Conservation (phyloP, 2,329 filamentous ascomycete species). For the Phaeomoniella chlamydospora region DNA sequence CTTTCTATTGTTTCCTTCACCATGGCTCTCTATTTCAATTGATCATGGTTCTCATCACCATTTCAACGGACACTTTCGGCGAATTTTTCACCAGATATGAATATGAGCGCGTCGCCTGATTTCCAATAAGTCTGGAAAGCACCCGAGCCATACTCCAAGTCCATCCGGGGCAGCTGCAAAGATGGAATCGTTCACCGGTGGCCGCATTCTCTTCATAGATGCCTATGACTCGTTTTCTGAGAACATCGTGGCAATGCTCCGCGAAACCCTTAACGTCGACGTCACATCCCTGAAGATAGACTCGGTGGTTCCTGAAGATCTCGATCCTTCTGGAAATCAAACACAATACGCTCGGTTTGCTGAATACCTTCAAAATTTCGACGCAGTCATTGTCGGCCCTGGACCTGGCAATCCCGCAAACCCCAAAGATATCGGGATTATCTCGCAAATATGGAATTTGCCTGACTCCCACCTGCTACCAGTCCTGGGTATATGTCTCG, state of each 20-base stretch:
- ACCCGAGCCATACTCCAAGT: too few species aligned
- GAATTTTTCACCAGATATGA: too few species aligned
- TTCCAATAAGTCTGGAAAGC: too few species aligned
- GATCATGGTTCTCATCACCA: too few species aligned
- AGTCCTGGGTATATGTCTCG: slow-evolving; percentile 76
- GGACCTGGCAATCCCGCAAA: slow-evolving; percentile 71
- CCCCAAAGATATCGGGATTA: slow-evolving; percentile 66
- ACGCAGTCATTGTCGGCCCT: slow-evolving; percentile 79
- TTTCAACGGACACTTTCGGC: too few species aligned
- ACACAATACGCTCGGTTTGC: slow-evolving; percentile 6
- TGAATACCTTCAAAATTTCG: slow-evolving; percentile 43
- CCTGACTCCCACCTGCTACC: slow-evolving; percentile 48
- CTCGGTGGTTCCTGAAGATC: slow-evolving; percentile 30
- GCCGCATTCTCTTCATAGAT: slow-evolving; percentile 68
- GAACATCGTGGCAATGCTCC: slow-evolving; percentile 76
- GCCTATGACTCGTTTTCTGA: slow-evolving; percentile 96
- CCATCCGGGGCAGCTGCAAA: too few species aligned
- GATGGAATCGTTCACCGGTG: too few species aligned
- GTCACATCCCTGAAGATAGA: slow-evolving; percentile 64
- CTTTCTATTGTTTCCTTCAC: too few species aligned
- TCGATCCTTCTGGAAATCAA: slow-evolving; percentile 11
- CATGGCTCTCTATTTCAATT: too few species aligned
- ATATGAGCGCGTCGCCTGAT: too few species aligned
- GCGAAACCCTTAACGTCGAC: slow-evolving; percentile 50
- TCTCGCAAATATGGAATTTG: slow-evolving; percentile 60